Percentiles rank a stretch among this genome's conserved stretches.
Evolutionary conservation across 805 yeast species (phyloP).

Genomic region (Deakozyma indianensis): DNA sequence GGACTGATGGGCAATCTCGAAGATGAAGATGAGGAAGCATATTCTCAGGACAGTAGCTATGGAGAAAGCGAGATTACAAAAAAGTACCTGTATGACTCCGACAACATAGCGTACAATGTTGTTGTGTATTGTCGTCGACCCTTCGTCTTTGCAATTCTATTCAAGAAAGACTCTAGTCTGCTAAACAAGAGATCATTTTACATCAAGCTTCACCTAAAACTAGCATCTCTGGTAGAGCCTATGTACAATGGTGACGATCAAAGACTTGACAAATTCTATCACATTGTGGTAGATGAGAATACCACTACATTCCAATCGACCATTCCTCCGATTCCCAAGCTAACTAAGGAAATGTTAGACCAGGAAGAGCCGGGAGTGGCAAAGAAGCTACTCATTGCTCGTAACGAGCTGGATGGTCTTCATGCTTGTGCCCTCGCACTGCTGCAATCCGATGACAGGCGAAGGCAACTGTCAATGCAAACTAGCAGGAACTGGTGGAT

Average conservation of each 20-base stretch:
- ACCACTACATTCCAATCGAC: slow-evolving; percentile 9
- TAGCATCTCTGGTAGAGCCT: slow-evolving; percentile 15
- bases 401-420: slow-evolving; percentile 7
- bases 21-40: slow-evolving; percentile 4
- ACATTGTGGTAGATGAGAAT: slow-evolving; percentile 9
- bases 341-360: slow-evolving; percentile 7
- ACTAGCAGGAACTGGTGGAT: slow-evolving; percentile 17
- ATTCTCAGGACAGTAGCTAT: neutral
- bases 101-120: slow-evolving; percentile 5
- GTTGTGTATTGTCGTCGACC: slow-evolving; percentile 15
- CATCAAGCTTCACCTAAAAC: slow-evolving; percentile 11
- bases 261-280: slow-evolving; percentile 9
- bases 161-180: slow-evolving; percentile 1
- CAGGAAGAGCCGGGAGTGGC: slow-evolving; percentile 5
- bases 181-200: slow-evolving; percentile 6
- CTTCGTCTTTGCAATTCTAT: slow-evolving; percentile 12
- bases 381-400: slow-evolving; percentile 3
- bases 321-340: slow-evolving; percentile 10
- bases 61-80: neutral
- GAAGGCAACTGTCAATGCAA: slow-evolving; percentile 12
- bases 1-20: slow-evolving; percentile 10
- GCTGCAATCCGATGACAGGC: slow-evolving; percentile 4
- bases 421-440: slow-evolving; percentile 8
- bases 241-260: slow-evolving; percentile 10
- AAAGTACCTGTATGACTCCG: slow-evolving; percentile 1